Conservation (phyloP, 768 basidiomycete genomes). For the Mycena rosella region DNA sequence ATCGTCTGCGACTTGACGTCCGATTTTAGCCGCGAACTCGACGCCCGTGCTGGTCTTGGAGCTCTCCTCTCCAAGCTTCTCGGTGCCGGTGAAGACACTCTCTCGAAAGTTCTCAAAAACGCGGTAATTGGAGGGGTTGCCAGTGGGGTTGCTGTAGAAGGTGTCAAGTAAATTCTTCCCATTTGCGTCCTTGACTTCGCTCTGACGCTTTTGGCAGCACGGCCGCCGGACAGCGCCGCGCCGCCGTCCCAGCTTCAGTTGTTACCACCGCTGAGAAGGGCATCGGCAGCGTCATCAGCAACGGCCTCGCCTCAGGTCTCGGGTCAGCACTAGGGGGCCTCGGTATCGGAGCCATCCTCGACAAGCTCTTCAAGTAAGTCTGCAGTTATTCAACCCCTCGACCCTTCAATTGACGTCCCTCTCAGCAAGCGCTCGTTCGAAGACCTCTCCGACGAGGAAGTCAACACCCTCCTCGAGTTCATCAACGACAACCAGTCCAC, state of each 20-base stretch:
- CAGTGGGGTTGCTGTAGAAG: slow-evolving; percentile 20
- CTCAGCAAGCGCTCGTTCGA: slow-evolving; percentile 20
- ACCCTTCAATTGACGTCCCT: not conserved
- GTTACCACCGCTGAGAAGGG: slow-evolving; percentile 15
- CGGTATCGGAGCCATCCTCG: slow-evolving; percentile 23
- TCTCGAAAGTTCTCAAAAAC: slow-evolving; percentile 27
- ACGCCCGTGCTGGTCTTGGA: not conserved
- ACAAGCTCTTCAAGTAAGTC: slow-evolving; percentile 26
- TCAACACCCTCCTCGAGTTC: slow-evolving; percentile 29
- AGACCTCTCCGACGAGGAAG: slow-evolving; percentile 26
- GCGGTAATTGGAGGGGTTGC: slow-evolving; percentile 26
- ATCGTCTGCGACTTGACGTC: not conserved
- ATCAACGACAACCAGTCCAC: not conserved
- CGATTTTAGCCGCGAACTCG: slow-evolving; percentile 21
- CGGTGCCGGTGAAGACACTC: slow-evolving; percentile 18
- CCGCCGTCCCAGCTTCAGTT: not conserved
- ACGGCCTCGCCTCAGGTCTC: slow-evolving; percentile 14
- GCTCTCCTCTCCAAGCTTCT: slow-evolving; percentile 16
- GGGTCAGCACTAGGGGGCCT: slow-evolving; percentile 24
- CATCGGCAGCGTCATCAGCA: slow-evolving; percentile 9
- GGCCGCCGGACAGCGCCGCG: slow-evolving; percentile 13
- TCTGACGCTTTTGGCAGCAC: slow-evolving; percentile 1
- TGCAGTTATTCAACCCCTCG: not conserved
- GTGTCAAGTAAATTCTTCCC: not conserved
- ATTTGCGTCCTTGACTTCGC: too few species aligned